Evolutionary conservation across 1,284 basidiomycete species (phyloP).

Genomic region (Lentinula novae-zelandiae): DNA sequence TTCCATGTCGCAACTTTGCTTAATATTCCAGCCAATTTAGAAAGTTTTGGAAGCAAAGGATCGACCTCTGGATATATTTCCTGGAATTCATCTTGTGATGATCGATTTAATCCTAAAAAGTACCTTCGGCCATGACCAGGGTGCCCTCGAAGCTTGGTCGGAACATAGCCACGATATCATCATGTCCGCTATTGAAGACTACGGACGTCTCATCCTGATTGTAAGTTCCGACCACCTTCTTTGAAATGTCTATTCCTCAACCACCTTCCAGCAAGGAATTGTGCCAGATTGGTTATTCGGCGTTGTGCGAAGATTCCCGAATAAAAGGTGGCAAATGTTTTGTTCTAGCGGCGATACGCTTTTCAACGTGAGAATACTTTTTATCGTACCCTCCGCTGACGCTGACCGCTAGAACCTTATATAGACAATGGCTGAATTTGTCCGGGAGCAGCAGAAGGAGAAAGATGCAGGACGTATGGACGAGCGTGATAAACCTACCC

Average conservation of each 20-base stretch:
- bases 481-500: conserved; percentile 1
- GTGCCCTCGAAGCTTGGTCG: not conserved
- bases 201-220: not conserved
- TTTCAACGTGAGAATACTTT: not conserved
- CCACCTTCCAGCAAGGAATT: not conserved
- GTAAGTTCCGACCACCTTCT: not conserved
- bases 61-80: not conserved
- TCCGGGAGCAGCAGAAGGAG: not conserved
- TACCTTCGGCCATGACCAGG: not conserved
- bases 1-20: not conserved
- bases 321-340: not conserved
- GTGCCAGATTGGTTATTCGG: not conserved
- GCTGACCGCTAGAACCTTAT: not conserved
- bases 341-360: not conserved
- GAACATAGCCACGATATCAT: not conserved
- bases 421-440: not conserved
- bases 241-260: not conserved
- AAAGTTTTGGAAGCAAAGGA: not conserved
- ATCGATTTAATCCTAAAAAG: not conserved
- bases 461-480: not conserved
- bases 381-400: not conserved
- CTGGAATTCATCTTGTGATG: not conserved
- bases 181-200: not conserved
- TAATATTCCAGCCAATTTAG: not conserved
- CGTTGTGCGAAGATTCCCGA: not conserved